Evolutionary conservation across 2,329 filamentous ascomycete species (phyloP).

Genomic region (Apiospora malaysiana): DNA sequence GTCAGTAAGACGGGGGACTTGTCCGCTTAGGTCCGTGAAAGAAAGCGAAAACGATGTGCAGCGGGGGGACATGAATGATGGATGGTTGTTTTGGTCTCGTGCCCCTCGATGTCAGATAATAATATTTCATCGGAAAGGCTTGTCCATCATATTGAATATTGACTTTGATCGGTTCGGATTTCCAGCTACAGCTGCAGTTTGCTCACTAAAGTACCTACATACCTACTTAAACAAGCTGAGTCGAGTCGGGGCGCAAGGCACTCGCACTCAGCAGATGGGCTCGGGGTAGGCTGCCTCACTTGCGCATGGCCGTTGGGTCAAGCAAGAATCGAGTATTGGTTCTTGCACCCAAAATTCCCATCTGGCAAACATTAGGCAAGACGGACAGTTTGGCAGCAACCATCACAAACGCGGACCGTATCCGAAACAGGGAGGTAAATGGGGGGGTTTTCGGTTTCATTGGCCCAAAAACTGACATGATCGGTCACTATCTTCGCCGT

Average conservation of each 20-base stretch:
- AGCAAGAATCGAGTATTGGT: too few relatives aligned
- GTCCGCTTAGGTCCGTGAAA: background rate
- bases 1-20: background rate
- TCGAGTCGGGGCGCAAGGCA: background rate
- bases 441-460: background rate
- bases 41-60: background rate
- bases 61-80: background rate
- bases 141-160: background rate
- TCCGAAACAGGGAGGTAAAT: background rate
- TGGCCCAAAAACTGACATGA: background rate
- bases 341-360: background rate
- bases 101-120: background rate
- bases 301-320: background rate
- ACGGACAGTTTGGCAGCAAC: too few relatives aligned
- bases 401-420: background rate
- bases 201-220: too few relatives aligned
- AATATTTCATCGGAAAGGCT: background rate
- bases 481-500: constrained; percentile 9
- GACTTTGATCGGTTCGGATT: background rate
- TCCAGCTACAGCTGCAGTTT: background rate
- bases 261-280: background rate
- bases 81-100: background rate
- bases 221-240: background rate
- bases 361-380: background rate
- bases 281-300: background rate